Evolutionary conservation across 768 basidiomycete species (phyloP).

Genomic region (Tricholoma hemisulphureum): DNA sequence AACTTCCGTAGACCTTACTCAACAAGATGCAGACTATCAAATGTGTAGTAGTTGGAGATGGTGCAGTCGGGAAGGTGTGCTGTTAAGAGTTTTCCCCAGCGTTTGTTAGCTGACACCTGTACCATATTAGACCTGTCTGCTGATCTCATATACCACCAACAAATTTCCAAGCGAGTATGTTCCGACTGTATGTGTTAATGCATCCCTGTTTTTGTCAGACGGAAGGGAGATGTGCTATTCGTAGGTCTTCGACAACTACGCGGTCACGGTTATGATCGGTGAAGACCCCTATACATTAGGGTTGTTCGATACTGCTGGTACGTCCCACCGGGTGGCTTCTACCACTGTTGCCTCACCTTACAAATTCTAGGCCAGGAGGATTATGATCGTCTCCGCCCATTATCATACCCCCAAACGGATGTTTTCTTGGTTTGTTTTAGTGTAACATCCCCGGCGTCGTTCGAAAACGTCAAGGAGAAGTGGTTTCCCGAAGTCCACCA

Average conservation of each 20-base stretch:
- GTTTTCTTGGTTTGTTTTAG: constrained; percentile 99
- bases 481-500: constrained; percentile 99
- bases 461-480: constrained; percentile 99
- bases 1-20: constrained; percentile 12
- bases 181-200: constrained; percentile 73
- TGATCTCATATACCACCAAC: constrained; percentile 97
- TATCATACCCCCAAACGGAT: constrained; percentile 99
- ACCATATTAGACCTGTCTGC: constrained; percentile 77
- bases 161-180: constrained; percentile 99
- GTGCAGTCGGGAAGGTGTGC: constrained; percentile 95
- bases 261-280: constrained; percentile 99
- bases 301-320: constrained; percentile 97
- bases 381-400: constrained; percentile 97
- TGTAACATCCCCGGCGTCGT: constrained; percentile 96
- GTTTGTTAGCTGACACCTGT: constrained; percentile 5
- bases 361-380: constrained; percentile 85
- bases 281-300: constrained; percentile 99
- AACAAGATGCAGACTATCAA: constrained; percentile 90
- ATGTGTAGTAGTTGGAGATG: constrained; percentile 96
- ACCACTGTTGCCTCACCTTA: constrained; percentile 8
- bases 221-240: constrained; percentile 15
- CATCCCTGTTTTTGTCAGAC: constrained; percentile 22
- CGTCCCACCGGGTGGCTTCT: constrained; percentile 30
- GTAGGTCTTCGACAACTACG: constrained; percentile 95
- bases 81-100: constrained; percentile 5